Conservation (phyloP, 2,329 filamentous ascomycete genomes). For the Endocalyx cinctus region DNA sequence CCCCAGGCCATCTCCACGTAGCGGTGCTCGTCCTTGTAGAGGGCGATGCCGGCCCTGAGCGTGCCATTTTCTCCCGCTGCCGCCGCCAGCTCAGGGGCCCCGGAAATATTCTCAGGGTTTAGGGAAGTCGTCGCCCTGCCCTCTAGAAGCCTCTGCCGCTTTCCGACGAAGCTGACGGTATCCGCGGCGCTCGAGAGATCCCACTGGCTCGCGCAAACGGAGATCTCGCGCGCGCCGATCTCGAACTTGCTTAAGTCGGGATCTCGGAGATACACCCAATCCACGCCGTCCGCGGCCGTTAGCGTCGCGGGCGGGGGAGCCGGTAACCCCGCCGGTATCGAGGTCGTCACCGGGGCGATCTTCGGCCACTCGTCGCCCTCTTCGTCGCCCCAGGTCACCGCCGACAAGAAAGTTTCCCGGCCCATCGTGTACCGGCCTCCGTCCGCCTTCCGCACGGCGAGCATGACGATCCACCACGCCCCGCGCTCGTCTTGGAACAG, state of each 20-base stretch:
- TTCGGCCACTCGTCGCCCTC: slow-evolving; percentile 45
- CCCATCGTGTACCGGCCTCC: slow-evolving; percentile 47
- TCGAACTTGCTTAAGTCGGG: background rate
- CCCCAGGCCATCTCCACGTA: background rate
- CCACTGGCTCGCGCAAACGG: background rate
- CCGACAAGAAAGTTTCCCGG: slow-evolving; percentile 41
- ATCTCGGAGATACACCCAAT: slow-evolving; percentile 1
- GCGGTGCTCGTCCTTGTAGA: slow-evolving; percentile 2
- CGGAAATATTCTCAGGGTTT: too few relatives aligned
- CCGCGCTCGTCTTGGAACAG: slow-evolving; percentile 38
- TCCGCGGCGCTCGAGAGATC: slow-evolving; percentile 1
- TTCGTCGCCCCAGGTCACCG: slow-evolving; percentile 44
- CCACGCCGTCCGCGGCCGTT: background rate
- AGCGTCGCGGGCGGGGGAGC: too few relatives aligned
- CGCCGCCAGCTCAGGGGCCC: too few relatives aligned
- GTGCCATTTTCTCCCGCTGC: background rate
- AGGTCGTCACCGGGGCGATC: slow-evolving; percentile 33
- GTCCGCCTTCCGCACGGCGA: slow-evolving; percentile 40
- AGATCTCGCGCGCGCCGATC: background rate
- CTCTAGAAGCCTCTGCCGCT: background rate
- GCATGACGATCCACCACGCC: slow-evolving; percentile 48
- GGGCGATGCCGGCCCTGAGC: background rate
- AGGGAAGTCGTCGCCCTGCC: background rate
- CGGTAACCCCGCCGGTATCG: too few relatives aligned
- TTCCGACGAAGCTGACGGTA: slow-evolving; percentile 1